Evolutionary conservation across 371 early-diverging fungal species (phyloP).

Genomic region (Syncephalastrum racemosum): DNA sequence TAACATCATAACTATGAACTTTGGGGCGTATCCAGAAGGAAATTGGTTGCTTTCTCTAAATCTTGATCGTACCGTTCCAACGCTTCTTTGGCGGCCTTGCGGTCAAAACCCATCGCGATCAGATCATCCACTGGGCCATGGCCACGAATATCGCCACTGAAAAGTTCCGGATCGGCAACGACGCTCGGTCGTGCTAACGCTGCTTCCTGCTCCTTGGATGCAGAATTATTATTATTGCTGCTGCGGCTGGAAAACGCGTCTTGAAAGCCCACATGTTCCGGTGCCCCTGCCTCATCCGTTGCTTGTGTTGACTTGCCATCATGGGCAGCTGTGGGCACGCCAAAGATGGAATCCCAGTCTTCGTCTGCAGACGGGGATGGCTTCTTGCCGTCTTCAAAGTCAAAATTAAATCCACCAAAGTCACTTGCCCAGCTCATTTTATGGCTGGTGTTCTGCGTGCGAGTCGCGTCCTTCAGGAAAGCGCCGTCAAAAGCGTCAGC

Average conservation of each 20-base stretch:
- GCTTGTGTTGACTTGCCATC: neutral
- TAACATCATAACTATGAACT: constrained; percentile 7
- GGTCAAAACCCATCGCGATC: constrained; percentile 66
- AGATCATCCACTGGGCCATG: constrained; percentile 40
- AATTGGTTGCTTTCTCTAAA: constrained; percentile 70
- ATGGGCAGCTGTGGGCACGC: constrained; percentile 14
- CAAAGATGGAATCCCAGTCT: constrained; percentile 50
- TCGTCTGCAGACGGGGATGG: constrained; percentile 11
- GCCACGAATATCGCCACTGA: neutral
- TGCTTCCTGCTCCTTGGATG: constrained; percentile 27
- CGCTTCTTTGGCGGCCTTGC: constrained; percentile 61
- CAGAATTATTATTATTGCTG: constrained; percentile 2
- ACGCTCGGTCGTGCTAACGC: constrained; percentile 18
- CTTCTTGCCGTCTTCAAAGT: constrained; percentile 17
- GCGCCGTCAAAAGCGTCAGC: constrained; percentile 46
- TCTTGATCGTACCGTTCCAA: constrained; percentile 69
- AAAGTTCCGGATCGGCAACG: too few species aligned
- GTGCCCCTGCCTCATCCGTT: neutral
- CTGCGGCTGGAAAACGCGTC: constrained; percentile 14
- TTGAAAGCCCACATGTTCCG: constrained; percentile 11
- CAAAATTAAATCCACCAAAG: constrained; percentile 35
- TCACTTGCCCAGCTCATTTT: constrained; percentile 30
- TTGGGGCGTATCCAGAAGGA: constrained; percentile 56
- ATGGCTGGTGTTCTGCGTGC: neutral
- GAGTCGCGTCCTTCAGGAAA: constrained; percentile 18